Percentiles rank a stretch among this genome's conserved stretches.
Conservation (phyloP, 2,329 filamentous ascomycete species). For the Hypoxylon sp. region DNA sequence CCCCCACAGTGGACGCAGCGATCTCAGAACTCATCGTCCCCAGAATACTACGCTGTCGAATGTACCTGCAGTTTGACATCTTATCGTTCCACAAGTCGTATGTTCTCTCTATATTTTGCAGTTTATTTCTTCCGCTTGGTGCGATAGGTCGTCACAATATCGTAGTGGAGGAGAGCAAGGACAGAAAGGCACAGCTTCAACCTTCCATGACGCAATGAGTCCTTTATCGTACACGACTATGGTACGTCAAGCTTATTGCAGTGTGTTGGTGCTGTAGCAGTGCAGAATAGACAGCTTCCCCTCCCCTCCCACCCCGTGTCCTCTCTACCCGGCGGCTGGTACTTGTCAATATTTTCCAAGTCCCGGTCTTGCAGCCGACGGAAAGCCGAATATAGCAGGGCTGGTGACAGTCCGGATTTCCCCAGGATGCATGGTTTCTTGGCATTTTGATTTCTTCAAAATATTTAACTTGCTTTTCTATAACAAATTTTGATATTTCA, state of each 20-base stretch:
- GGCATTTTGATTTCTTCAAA: constrained; percentile 1
- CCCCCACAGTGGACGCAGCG: constrained; percentile 15
- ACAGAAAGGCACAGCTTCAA: background rate
- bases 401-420: background rate
- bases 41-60: constrained; percentile 17
- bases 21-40: constrained; percentile 15
- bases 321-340: constrained; percentile 29
- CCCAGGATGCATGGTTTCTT: background rate
- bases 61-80: constrained; percentile 18
- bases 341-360: background rate
- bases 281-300: constrained; percentile 34
- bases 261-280: constrained; percentile 21
- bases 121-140: background rate
- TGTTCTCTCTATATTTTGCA: background rate
- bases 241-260: constrained; percentile 4
- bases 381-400: constrained; percentile 11
- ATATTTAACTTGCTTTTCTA: background rate
- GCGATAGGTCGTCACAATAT: background rate
- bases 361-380: constrained; percentile 11
- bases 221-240: background rate
- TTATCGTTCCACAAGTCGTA: background rate
- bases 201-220: background rate
- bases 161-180: background rate
- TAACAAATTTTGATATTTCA: background rate
- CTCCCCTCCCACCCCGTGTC: constrained; percentile 10